phyloP scores from a whole-genome alignment of 768 basidiomycete species.

The Lentinula boryana region DNA sequence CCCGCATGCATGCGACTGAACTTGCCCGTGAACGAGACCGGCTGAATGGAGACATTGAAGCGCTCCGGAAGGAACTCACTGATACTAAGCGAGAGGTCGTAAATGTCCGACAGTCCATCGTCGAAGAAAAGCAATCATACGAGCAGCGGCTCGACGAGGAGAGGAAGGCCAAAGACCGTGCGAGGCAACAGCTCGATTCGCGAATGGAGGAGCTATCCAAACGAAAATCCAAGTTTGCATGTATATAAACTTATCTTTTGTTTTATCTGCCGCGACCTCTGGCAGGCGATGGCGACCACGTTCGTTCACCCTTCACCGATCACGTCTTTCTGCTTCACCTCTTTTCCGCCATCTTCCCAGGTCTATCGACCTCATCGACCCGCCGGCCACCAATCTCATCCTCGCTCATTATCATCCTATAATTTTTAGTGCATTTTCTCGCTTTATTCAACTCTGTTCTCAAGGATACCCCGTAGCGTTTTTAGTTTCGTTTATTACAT shows the following conservation, averaged over 20 bases:
- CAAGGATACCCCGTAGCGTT: background rate
- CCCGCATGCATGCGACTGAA: slow-evolving; percentile 90
- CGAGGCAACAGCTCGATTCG: slow-evolving; percentile 78
- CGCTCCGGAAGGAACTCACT: slow-evolving; percentile 64
- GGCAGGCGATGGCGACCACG: slow-evolving; percentile 8
- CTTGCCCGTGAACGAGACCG: slow-evolving; percentile 81
- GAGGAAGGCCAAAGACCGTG: slow-evolving; percentile 83
- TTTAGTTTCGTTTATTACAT: slow-evolving; percentile 13
- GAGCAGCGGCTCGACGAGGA: slow-evolving; percentile 84
- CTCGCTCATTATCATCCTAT: background rate
- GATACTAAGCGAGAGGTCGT: slow-evolving; percentile 79
- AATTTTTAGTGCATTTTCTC: background rate
- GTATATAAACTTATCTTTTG: slow-evolving; percentile 47
- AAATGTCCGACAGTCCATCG: slow-evolving; percentile 69
- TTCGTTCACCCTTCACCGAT: slow-evolving; percentile 10
- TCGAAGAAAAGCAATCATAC: slow-evolving; percentile 83
- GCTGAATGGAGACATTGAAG: slow-evolving; percentile 56
- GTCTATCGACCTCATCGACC: background rate
- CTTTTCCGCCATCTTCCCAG: slow-evolving; percentile 13
- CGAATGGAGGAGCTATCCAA: slow-evolving; percentile 81
- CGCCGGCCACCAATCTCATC: background rate
- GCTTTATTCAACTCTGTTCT: background rate
- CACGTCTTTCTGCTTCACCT: slow-evolving; percentile 18
- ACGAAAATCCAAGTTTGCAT: slow-evolving; percentile 91
- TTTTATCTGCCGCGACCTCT: slow-evolving; percentile 12